These are phyloP conservation scores for Tinospora cordifolia DNA, from an alignment of 164 flowering plant species.

Conservation along the genomic window DNA sequence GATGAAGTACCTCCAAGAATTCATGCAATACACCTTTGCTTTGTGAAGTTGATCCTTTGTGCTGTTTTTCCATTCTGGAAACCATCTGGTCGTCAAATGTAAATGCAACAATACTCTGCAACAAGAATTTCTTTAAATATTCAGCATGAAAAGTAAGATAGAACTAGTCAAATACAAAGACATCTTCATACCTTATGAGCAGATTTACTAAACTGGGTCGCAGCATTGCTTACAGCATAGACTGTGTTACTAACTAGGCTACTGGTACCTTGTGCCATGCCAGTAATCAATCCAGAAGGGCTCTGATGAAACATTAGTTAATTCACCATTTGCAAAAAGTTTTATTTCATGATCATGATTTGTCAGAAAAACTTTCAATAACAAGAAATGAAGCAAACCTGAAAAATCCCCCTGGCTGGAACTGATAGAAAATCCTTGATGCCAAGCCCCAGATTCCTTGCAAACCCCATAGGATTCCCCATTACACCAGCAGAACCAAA, in stretches of 20 bases:
- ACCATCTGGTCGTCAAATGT: constrained; percentile 73
- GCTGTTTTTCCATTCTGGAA: constrained; percentile 49
- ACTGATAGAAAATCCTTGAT: constrained; percentile 84
- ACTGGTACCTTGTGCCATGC: constrained; percentile 82
- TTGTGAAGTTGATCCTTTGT: constrained; percentile 45
- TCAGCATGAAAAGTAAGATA: neutral
- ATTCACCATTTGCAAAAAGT: constrained; percentile 5
- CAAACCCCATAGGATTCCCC: constrained; percentile 96
- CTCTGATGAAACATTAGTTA: constrained; percentile 40
- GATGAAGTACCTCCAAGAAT: constrained; percentile 63
- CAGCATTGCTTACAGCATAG: constrained; percentile 90
- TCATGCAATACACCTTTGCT: constrained; percentile 83
- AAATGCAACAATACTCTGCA: constrained; percentile 88
- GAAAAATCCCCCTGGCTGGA: constrained; percentile 60
- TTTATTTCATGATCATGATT: neutral
- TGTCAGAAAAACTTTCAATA: neutral
- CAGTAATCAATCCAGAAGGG: constrained; percentile 71
- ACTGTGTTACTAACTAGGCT: constrained; percentile 85
- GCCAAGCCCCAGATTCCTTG: constrained; percentile 77
- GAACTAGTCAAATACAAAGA: neutral
- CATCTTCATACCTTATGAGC: constrained; percentile 70
- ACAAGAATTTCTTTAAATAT: constrained; percentile 2
- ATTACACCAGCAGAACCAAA: constrained; percentile 98
- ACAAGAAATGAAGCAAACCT: constrained; percentile 32
- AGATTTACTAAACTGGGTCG: constrained; percentile 93